Conservation (phyloP, 2,329 filamentous ascomycete species). For the Aspergillus oerlinghausenensis region DNA sequence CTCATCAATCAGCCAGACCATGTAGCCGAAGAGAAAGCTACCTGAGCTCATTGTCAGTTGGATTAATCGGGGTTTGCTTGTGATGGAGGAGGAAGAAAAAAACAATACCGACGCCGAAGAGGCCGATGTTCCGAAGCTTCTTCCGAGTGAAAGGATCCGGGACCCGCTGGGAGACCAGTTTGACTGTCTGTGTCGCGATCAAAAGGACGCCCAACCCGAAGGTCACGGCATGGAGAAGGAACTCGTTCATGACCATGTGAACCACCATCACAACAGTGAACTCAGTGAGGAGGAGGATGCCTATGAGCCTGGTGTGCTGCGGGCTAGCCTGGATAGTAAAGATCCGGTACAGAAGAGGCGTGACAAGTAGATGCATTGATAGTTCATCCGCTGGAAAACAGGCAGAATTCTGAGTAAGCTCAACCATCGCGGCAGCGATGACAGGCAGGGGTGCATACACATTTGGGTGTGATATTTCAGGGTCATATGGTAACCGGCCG, state of each 20-base stretch:
- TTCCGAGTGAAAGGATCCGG: slow-evolving; percentile 20
- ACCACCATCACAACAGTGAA: slow-evolving; percentile 37
- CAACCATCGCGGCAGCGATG: not conserved
- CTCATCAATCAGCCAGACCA: slow-evolving; percentile 39
- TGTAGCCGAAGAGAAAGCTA: slow-evolving; percentile 36
- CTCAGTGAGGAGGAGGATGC: slow-evolving; percentile 13
- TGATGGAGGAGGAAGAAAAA: not conserved
- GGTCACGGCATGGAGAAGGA: slow-evolving; percentile 35
- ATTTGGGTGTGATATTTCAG: slow-evolving; percentile 32
- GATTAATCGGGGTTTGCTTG: not conserved
- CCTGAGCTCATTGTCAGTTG: slow-evolving; percentile 13
- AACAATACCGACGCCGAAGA: slow-evolving; percentile 23
- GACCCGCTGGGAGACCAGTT: slow-evolving; percentile 31
- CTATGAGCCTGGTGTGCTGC: slow-evolving; percentile 19
- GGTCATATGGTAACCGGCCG: slow-evolving; percentile 27
- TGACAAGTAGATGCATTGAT: slow-evolving; percentile 42
- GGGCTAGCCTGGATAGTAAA: slow-evolving; percentile 31
- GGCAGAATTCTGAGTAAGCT: not conserved
- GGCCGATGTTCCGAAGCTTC: slow-evolving; percentile 15
- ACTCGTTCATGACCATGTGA: slow-evolving; percentile 43
- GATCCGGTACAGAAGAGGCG: slow-evolving; percentile 40
- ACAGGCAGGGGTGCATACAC: slow-evolving; percentile 16
- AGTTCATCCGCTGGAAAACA: slow-evolving; percentile 34
- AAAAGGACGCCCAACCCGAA: slow-evolving; percentile 35
- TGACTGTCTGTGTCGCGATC: slow-evolving; percentile 28